Evolutionary conservation across 306 rosid species (phyloP), one percentile per base, ranked within the genome.

Genomic region (Dalbergia cultrata): DNA sequence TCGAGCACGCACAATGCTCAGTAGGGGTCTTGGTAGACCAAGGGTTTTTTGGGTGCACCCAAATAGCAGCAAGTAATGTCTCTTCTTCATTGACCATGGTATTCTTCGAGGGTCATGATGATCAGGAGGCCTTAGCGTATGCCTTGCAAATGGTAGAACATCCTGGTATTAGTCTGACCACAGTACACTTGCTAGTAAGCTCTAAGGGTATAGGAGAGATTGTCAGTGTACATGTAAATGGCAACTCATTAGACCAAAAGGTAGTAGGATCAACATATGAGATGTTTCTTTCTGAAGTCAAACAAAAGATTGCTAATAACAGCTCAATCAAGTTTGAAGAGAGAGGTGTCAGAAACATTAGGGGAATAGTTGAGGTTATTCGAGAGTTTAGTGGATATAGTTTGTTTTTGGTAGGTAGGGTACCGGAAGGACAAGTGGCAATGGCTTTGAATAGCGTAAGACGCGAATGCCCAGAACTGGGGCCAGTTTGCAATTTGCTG

Each of bases 11-110:
- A 22, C 85, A 87, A 2, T 92, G 97, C 81, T 90, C 97, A 0
- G 97, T 92, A 2, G 94, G 94, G 58, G 90, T 92, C 67, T 63
- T 92, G 31, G 89, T 92, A 18, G 97, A 92, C 83, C 88, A 94
- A 1, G 92, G 94, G 4, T 86, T 92, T 10, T 94, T 94, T 44
- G 97, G 97, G 22, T 75, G 67, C 47, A 86, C 85, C 11, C 94
- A 92, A 54, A 64, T 92, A 3, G 45, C 88, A 7, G 85, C 94
- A 19, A 92, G 94, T 16, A 82, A 85, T 39, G 85, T 90, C 39
- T 87, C 86, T 39, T 87, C 84, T 10, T n/a, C 17, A 14, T 4
- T 85, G 19, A 85, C 88, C 0, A 86, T 87, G 41, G 47, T 88
- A 1, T 92, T 90, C 84, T 90, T 90, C 22, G 94, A 92, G 0